Evolutionary conservation across 306 rosid species (phyloP), one percentile per base, ranked within the genome.

Genomic region (Gynostemma pentaphyllum): DNA sequence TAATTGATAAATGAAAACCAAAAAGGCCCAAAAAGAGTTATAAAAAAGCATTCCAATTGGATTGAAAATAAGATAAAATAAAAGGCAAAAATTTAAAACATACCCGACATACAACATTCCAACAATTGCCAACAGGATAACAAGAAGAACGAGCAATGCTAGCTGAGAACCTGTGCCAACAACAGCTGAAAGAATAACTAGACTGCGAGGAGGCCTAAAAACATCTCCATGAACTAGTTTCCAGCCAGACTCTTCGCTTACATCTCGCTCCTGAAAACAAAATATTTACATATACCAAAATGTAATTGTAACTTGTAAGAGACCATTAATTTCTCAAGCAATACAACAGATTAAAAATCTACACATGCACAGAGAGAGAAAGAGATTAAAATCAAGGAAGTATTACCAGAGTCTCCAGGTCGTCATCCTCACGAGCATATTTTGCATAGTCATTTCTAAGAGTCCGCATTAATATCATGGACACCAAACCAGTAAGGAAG

Each of bases 211-310:
- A 70, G 95, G 82, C 68, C 98, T 87, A 69, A 91, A 91, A 80
- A 91, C 96, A 80, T 91, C 98, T 72, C 98, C 98, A 67, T 91
- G 98, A 50, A 91, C 98, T 72, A 91, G 98, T 78, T 91, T 91
- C 98, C 98, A 91, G 62, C 98, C 98, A 80, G 98, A 91, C 79
- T 88, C 98, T 76, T 91, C 98, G 69, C 83, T 91, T 8, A 88
- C 98, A 81, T 91, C 98, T 76, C 98, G 82, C 79, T 91, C 98
- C 98, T 91, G 64, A 44, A 47, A 68, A 53, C 45, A 62, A 70
- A 62, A 52, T 15, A 61, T 32, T 9, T 18, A 34, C n/a, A 19
- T 15, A 44, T 26, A 41, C 26, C 27, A 42, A 19, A 24, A 49
- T 2, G 29, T 6, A 34, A 34, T 4, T 4, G 9, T 34, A 34